A percentile compares a stretch with the other conserved stretches of the same genome.
phyloP scores from a whole-genome alignment of 176 grass and related monocot species.

The Musa acuminata region DNA sequence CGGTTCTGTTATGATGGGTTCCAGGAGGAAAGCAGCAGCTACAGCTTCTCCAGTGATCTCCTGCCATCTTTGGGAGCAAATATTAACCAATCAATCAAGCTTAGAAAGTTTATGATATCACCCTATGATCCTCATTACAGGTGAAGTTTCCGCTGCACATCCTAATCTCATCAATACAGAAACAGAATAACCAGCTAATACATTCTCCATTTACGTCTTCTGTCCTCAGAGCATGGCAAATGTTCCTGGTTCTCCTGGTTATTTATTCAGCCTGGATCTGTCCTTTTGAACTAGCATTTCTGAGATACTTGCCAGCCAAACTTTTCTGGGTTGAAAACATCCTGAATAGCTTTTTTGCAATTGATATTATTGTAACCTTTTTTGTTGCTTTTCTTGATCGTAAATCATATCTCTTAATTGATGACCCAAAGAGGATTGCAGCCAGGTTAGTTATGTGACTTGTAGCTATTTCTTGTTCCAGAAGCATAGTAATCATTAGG shows the following conservation, averaged over 20 bases:
- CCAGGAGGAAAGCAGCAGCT: constrained; percentile 30
- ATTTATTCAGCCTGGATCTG: constrained; percentile 84
- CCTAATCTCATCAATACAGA: neutral
- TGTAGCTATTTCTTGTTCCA: neutral
- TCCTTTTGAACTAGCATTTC: constrained; percentile 72
- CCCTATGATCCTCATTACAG: constrained; percentile 72
- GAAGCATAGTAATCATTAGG: neutral
- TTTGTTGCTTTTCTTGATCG: constrained; percentile 77
- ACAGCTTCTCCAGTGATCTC: constrained; percentile 47
- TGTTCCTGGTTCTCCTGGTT: constrained; percentile 62
- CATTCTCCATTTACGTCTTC: constrained; percentile 25
- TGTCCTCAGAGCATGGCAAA: constrained; percentile 50
- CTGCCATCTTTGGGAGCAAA: constrained; percentile 77
- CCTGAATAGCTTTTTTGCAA: constrained; percentile 63
- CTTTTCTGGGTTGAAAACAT: constrained; percentile 53
- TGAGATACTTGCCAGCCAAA: constrained; percentile 38
- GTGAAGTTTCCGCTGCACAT: constrained; percentile 27
- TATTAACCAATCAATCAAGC: constrained; percentile 52
- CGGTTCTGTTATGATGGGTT: neutral
- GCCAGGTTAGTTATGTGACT: constrained; percentile 38
- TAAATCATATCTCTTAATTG: constrained; percentile 65
- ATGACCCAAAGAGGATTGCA: constrained; percentile 69
- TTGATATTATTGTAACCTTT: constrained; percentile 93
- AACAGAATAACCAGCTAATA: constrained; percentile 6
- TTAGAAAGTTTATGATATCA: constrained; percentile 61